These are phyloP conservation scores for Puccinia triticina DNA, from an alignment of 1,284 basidiomycete species.

Conservation along the genomic window DNA sequence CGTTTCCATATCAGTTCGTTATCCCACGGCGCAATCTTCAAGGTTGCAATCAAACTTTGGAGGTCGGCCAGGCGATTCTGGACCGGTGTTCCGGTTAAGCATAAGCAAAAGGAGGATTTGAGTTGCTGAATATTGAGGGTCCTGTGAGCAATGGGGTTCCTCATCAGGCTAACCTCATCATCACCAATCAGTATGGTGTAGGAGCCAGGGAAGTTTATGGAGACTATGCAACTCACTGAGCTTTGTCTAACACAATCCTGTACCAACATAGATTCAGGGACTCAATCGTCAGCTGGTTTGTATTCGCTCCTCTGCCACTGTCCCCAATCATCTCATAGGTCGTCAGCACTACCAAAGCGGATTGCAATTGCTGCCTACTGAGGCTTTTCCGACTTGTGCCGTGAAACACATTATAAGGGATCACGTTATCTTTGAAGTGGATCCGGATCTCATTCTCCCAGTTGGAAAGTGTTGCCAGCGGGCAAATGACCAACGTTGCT, in stretches of 20 bases:
- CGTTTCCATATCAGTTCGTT: not conserved
- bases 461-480: not conserved
- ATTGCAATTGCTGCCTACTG: not conserved
- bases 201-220: too few species aligned
- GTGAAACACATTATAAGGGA: not conserved
- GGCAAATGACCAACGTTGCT: not conserved
- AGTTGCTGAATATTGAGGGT: slow-evolving; percentile 58
- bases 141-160: slow-evolving; percentile 58
- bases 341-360: not conserved
- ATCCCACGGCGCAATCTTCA: not conserved
- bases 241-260: slow-evolving; percentile 59
- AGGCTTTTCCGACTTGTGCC: not conserved
- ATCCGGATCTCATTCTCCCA: not conserved
- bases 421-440: not conserved
- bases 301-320: not conserved
- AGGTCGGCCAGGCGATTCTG: slow-evolving; percentile 60
- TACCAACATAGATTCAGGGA: slow-evolving; percentile 58
- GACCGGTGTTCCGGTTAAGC: slow-evolving; percentile 60
- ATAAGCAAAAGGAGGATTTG: slow-evolving; percentile 57
- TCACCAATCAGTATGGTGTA: not conserved
- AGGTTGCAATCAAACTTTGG: slow-evolving; percentile 55
- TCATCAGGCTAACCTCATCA: slow-evolving; percentile 54
- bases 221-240: slow-evolving; percentile 47
- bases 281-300: not conserved
- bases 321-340: slow-evolving; percentile 2